These are phyloP conservation scores for Pilaira anomala DNA, from an alignment of 192 early-diverging fungal species.

Conservation along the genomic window DNA sequence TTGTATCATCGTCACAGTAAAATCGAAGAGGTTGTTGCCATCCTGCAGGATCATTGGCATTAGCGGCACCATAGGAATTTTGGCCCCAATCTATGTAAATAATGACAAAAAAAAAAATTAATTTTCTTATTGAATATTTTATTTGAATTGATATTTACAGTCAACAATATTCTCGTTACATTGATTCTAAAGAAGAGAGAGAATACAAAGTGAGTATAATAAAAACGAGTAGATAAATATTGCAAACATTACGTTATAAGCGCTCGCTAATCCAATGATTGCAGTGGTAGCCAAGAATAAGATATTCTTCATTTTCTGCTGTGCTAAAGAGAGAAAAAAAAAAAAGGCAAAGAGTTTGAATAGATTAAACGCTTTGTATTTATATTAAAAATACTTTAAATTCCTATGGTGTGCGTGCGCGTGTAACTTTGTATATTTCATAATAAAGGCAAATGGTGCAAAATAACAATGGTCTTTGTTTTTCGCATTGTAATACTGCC, in stretches of 20 bases:
- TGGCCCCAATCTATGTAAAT: conserved; percentile 37
- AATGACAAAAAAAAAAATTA: not conserved
- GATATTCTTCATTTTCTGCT: not conserved
- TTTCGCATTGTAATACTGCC: too few relatives aligned
- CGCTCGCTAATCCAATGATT: conserved; percentile 7
- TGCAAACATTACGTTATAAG: conserved; percentile 1
- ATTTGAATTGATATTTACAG: conserved; percentile 21
- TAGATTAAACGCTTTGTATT: not conserved
- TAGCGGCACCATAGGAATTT: conserved; percentile 39
- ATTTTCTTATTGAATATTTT: too few relatives aligned
- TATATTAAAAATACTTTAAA: too few relatives aligned
- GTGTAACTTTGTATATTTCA: too few relatives aligned
- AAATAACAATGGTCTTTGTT: too few relatives aligned
- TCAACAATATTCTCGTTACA: conserved; percentile 38
- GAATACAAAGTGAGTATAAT: not conserved
- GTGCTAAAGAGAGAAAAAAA: not conserved
- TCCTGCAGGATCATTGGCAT: conserved; percentile 23
- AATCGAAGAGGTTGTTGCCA: conserved; percentile 35
- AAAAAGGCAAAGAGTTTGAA: too few relatives aligned
- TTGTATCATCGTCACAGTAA: conserved; percentile 59
- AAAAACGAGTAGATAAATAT: not conserved
- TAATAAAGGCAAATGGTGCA: too few relatives aligned
- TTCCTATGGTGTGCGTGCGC: too few relatives aligned
- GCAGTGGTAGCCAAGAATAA: not conserved
- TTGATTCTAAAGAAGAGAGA: conserved; percentile 16